A percentile compares a stretch with the other conserved stretches of the same genome.
Evolutionary conservation across 129 eudicot species (phyloP).

Genomic region (Tagetes erecta): DNA sequence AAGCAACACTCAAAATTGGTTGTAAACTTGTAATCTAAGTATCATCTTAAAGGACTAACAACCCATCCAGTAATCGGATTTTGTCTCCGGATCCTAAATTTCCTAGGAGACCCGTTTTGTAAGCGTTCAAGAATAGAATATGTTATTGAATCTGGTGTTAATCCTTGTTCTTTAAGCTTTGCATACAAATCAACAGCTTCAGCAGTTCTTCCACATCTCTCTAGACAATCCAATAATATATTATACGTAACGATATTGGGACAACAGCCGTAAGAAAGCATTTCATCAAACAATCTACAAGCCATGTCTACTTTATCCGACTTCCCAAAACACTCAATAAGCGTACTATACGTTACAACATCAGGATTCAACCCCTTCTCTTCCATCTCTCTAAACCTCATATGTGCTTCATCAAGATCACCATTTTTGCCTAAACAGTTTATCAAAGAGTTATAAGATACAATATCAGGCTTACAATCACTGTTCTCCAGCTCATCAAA

Average conservation of each 20-base stretch:
- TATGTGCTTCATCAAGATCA: constrained; percentile 92
- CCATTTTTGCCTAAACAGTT: constrained; percentile 92
- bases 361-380: constrained; percentile 93
- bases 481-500: constrained; percentile 89
- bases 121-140: constrained; percentile 81
- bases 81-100: constrained; percentile 57
- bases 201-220: constrained; percentile 79
- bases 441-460: constrained; percentile 85
- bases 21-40: not conserved
- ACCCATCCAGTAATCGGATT: constrained; percentile 94
- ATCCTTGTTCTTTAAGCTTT: constrained; percentile 79
- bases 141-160: constrained; percentile 79
- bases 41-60: constrained; percentile 89
- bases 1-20: not conserved
- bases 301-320: constrained; percentile 95
- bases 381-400: constrained; percentile 89
- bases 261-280: constrained; percentile 75
- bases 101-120: constrained; percentile 67
- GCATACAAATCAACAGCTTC: constrained; percentile 91
- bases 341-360: constrained; percentile 87
- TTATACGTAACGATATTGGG: constrained; percentile 91
- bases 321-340: constrained; percentile 96
- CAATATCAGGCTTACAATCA: constrained; percentile 65
- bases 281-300: constrained; percentile 72
- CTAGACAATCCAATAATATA: constrained; percentile 82